These are phyloP conservation scores for Penicillium egyptiacum DNA, from an alignment of 495 filamentous ascomycete species.

Conservation along the genomic window DNA sequence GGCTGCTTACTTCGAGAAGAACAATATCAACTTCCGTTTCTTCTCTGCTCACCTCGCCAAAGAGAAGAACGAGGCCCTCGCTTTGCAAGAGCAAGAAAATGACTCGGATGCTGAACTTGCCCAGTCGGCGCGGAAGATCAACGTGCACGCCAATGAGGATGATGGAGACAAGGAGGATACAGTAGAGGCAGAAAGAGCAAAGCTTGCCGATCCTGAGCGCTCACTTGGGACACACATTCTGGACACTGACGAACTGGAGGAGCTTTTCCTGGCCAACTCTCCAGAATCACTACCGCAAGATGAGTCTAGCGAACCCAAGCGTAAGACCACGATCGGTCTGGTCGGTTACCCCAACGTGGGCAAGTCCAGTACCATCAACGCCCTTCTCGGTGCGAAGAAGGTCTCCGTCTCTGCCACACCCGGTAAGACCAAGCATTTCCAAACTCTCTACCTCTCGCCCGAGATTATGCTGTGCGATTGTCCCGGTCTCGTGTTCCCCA, in stretches of 20 bases:
- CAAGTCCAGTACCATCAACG: constrained; percentile 99
- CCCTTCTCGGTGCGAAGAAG: constrained; percentile 95
- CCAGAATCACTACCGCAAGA: constrained; percentile 47
- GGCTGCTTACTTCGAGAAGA: constrained; percentile 83
- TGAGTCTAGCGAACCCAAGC: constrained; percentile 39
- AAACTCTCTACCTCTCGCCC: constrained; percentile 91
- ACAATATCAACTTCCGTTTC: constrained; percentile 84
- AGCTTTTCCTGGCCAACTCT: constrained; percentile 76
- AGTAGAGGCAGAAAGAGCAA: constrained; percentile 22
- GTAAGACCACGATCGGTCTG: constrained; percentile 83
- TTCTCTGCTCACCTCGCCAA: constrained; percentile 94
- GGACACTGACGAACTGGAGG: constrained; percentile 88
- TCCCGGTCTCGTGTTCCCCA: constrained; percentile 97
- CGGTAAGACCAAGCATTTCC: constrained; percentile 99
- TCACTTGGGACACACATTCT: constrained; percentile 72
- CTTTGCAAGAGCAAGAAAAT: constrained; percentile 41
- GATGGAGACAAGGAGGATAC: constrained; percentile 24
- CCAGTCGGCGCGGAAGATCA: constrained; percentile 38
- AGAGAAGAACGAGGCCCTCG: constrained; percentile 72
- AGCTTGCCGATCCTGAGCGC: constrained; percentile 28
- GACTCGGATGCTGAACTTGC: constrained; percentile 50
- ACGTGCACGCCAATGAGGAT: constrained; percentile 42
- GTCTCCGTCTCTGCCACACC: constrained; percentile 97
- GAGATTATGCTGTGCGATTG: constrained; percentile 95
- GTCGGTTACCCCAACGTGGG: constrained; percentile 99